Base-by-base conservation (phyloP, 192 early-diverging fungal genomes). In the Coemansia sp. region DNA sequence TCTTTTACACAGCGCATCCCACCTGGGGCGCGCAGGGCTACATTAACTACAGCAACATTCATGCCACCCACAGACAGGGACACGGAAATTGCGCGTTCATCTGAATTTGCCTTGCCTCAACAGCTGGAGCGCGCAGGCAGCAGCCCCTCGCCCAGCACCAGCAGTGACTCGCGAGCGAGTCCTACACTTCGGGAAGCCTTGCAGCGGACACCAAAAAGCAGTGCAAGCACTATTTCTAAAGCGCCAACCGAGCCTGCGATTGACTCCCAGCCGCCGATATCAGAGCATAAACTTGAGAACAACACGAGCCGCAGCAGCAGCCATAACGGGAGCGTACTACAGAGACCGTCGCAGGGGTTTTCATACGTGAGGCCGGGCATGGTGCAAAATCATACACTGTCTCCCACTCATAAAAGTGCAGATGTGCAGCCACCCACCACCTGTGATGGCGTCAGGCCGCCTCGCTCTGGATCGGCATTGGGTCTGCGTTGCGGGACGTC, bases 401-500 rank as follows among this genome's bases (percentile, higher is more conserved):
- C 39, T 46, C 3, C 39, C 39, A 17, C 39, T 17, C 39, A 46
- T 3, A 46, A 10, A 46, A 3, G 39, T 14, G 39, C 39, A 46
- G 39, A 4, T 46, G 39, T 14, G 11, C 39, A 46, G 39, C 39
- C 11, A 46, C 17, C 39, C 11, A 4, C 39, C 11, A 46, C 39
- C 33, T 17, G 21, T n/a, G 29, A 7, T 33, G n/a, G 14, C 39
- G 61, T 14, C 51, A 7, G 61, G 39, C 39, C 51, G 3, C 54
- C 19, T 33, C 60, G 63, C 54, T 30, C 58, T 5, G 63, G 62
- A 54, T 63, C 62, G 23, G 51, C 59, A 8, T 51, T 56, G 25
- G 69, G 59, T 11, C 61, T 81, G 50, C 63, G 66, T 7, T 69
- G 66, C 54, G 87, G 88, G 10, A 86, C 88, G 25, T 72, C 85